phyloP scores from a whole-genome alignment of 495 filamentous ascomycete genomes.

The Penicillium bialowiezense region DNA sequence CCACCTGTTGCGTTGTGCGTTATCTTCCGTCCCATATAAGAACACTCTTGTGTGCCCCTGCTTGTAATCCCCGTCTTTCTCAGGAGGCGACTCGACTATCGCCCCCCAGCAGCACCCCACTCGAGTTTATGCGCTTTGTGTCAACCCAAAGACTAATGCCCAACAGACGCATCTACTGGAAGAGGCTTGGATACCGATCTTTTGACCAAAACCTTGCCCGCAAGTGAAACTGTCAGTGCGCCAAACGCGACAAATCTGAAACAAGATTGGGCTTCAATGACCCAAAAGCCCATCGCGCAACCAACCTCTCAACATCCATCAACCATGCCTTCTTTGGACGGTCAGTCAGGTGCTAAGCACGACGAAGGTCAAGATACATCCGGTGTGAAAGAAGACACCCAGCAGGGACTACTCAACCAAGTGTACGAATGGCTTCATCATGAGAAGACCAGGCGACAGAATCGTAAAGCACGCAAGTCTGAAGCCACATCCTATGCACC shows the following conservation, averaged over 20 bases:
- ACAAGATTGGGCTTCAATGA: constrained; percentile 25
- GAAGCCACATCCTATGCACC: constrained; percentile 24
- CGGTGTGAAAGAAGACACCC: constrained; percentile 33
- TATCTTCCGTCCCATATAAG: constrained; percentile 1
- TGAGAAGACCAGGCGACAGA: constrained; percentile 65
- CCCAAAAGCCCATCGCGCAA: constrained; percentile 25
- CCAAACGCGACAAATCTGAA: constrained; percentile 23
- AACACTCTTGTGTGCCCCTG: neutral
- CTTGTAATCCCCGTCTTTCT: constrained; percentile 4
- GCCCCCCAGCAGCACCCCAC: constrained; percentile 10
- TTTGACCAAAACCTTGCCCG: constrained; percentile 22
- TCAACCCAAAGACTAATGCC: constrained; percentile 18
- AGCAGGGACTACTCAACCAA: constrained; percentile 58
- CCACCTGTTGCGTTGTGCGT: constrained; percentile 6
- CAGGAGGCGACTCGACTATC: neutral
- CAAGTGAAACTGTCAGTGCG: constrained; percentile 23
- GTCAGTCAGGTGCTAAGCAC: constrained; percentile 27
- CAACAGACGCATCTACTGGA: constrained; percentile 29
- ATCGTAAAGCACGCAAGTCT: constrained; percentile 37
- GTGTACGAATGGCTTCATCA: constrained; percentile 76
- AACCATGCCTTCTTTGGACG: constrained; percentile 29
- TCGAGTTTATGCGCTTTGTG: neutral
- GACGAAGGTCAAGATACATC: constrained; percentile 27
- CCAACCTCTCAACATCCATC: constrained; percentile 14
- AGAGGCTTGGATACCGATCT: constrained; percentile 27